These are phyloP conservation scores for Metschnikowia borealis DNA, from an alignment of 805 yeast species.

Conservation along the genomic window DNA sequence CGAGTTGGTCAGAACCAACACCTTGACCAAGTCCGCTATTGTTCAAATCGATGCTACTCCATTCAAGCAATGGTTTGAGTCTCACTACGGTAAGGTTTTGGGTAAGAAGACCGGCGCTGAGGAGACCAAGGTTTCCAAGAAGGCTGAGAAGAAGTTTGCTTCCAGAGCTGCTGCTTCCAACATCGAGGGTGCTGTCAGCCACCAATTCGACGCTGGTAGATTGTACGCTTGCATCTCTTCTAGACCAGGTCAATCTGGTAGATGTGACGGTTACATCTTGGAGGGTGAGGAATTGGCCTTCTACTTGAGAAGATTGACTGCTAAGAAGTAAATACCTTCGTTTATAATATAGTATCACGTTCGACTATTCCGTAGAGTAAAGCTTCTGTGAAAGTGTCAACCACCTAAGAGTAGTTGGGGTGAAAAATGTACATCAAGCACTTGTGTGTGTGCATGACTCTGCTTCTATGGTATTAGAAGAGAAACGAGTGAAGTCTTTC, in stretches of 20 bases:
- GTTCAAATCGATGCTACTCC: conserved; percentile 99
- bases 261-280: conserved; percentile 99
- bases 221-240: conserved; percentile 98
- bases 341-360: conserved; percentile 15
- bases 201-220: conserved; percentile 98
- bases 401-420: no score
- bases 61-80: conserved; percentile 98
- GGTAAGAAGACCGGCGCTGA: conserved; percentile 71
- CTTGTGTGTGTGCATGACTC: no score
- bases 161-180: conserved; percentile 81
- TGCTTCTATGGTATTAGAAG: no score
- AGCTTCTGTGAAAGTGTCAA: no score
- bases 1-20: conserved; percentile 99
- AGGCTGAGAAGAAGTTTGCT: conserved; percentile 89
- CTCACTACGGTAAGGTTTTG: conserved; percentile 91
- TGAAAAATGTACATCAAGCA: no score
- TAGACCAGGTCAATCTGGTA: conserved; percentile 99
- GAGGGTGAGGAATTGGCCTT: conserved; percentile 99
- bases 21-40: conserved; percentile 97
- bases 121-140: conserved; percentile 67
- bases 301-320: conserved; percentile 99
- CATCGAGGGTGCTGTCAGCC: conserved; percentile 85
- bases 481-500: no score
- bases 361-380: background rate
- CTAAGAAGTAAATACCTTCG: conserved; percentile 75